These are phyloP conservation scores for Arthrinium phaeospermum DNA, from an alignment of 2,329 filamentous ascomycete species.

Conservation along the genomic window DNA sequence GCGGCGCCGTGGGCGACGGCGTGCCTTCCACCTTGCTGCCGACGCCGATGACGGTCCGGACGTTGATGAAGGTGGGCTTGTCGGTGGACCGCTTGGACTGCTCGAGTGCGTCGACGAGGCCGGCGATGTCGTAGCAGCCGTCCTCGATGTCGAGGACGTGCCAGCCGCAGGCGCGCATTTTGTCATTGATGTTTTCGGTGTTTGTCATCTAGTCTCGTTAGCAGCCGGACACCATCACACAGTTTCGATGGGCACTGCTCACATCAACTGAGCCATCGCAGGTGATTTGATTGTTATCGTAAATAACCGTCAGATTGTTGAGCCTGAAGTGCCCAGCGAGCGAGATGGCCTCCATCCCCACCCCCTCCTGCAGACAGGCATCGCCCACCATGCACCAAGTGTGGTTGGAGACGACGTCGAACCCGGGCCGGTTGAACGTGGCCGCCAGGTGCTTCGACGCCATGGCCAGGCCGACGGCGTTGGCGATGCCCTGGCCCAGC, in stretches of 20 bases:
- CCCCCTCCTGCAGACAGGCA: slow-evolving; percentile 61
- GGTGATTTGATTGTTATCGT: slow-evolving; percentile 64
- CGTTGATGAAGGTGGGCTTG: slow-evolving; percentile 63
- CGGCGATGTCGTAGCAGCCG: slow-evolving; percentile 53
- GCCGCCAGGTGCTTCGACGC: slow-evolving; percentile 58
- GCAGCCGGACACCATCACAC: neutral
- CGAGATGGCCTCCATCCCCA: slow-evolving; percentile 59
- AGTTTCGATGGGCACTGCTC: neutral
- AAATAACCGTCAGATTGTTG: slow-evolving; percentile 59
- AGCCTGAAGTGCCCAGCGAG: slow-evolving; percentile 57
- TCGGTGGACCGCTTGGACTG: slow-evolving; percentile 43
- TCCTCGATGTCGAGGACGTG: slow-evolving; percentile 57
- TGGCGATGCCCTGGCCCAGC: slow-evolving; percentile 61
- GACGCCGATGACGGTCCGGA: slow-evolving; percentile 61
- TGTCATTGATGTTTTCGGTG: slow-evolving; percentile 59
- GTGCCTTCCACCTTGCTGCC: slow-evolving; percentile 52
- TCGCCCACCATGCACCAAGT: slow-evolving; percentile 62
- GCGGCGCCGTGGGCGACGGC: slow-evolving; percentile 62
- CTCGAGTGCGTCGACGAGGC: slow-evolving; percentile 51
- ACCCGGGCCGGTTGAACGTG: slow-evolving; percentile 55
- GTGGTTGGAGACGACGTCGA: slow-evolving; percentile 53
- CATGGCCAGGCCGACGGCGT: slow-evolving; percentile 61
- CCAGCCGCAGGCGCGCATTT: slow-evolving; percentile 60
- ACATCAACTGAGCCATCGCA: slow-evolving; percentile 60
- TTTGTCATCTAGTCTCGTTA: slow-evolving; percentile 42